Evolutionary conservation across 2,329 filamentous ascomycete genomes (phyloP).

Genomic region (Hymenoscyphus albidus): DNA sequence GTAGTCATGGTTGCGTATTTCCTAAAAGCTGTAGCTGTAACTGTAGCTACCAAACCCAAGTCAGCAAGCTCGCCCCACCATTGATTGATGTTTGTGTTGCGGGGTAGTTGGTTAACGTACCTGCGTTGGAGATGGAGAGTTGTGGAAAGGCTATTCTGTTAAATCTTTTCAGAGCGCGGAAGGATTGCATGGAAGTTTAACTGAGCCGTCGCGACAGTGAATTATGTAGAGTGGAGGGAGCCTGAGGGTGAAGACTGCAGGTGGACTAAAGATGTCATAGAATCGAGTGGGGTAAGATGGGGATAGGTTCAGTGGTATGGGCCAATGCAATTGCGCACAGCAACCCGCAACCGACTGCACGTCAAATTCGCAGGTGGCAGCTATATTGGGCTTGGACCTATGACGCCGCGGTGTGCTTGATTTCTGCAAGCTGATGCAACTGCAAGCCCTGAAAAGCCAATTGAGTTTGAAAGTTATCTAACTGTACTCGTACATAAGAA

Average conservation of each 20-base stretch:
- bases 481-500: background rate
- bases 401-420: background rate
- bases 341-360: background rate
- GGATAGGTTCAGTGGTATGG: background rate
- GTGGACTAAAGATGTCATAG: constrained; percentile 2
- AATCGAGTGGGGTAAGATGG: background rate
- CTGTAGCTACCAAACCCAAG: constrained; percentile 10
- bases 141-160: constrained; percentile 21
- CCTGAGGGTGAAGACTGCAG: background rate
- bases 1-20: constrained; percentile 50
- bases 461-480: background rate
- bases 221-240: constrained; percentile 1
- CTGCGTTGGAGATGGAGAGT: constrained; percentile 22
- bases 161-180: constrained; percentile 23
- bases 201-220: background rate
- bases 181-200: constrained; percentile 22
- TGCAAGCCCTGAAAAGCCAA: background rate
- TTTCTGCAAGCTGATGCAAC: background rate
- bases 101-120: constrained; percentile 19
- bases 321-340: background rate
- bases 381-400: background rate
- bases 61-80: constrained; percentile 18
- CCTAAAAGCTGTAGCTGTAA: constrained; percentile 30
- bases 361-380: background rate
- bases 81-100: background rate